Base-by-base conservation (phyloP, 495 filamentous ascomycete species). In the Lindgomyces ingoldianus region DNA sequence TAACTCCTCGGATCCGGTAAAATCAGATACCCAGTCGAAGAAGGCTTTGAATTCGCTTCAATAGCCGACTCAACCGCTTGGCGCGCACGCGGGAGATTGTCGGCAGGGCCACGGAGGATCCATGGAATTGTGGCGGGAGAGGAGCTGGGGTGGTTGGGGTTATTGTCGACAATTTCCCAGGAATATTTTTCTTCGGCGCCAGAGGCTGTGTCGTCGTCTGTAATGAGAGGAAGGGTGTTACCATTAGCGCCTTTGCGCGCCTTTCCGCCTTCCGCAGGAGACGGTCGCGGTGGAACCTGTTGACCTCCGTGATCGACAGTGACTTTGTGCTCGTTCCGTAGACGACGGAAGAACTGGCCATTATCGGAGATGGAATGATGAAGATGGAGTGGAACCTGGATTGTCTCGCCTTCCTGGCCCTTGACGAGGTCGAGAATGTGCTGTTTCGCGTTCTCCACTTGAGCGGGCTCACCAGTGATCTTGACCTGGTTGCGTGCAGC, bases 1-100 rank as follows among this genome's bases (percentile, higher is more conserved):
- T 97, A 95, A 48, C 89, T 91, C 45, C 84, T 84, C 8, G 95
- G 91, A 71, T 98, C 93, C 0, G 93, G 91, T 21, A 98, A 82
- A 68, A 92, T 85, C 47, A 99, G 83, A 73, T 94, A 97, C 4
- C 95, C 94, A 1, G 85, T 89, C 14, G 82, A 82, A 26, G 82
- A 85, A 69, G 90, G 87, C 71, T 87, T 86, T 52, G 83, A 77
- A 1, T 91, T 91, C 55, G 87, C 80, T 56, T 87, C 82, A 52
- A 97, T 79, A 0, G 92, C 91, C 57, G 87, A 78, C 60, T 87
- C 81, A 47, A 97, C 78, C 12, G 91, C 89, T 62, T 83, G 80
- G 73, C 87, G 89, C 33, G 91, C 94, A 74, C 89, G 89, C 55
- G 84, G 81, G 39, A 97, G 79, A 62, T 85, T 89, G 54, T 96